Conservation (phyloP, 148 eudicot genomes). For the Euryodendron excelsum region DNA sequence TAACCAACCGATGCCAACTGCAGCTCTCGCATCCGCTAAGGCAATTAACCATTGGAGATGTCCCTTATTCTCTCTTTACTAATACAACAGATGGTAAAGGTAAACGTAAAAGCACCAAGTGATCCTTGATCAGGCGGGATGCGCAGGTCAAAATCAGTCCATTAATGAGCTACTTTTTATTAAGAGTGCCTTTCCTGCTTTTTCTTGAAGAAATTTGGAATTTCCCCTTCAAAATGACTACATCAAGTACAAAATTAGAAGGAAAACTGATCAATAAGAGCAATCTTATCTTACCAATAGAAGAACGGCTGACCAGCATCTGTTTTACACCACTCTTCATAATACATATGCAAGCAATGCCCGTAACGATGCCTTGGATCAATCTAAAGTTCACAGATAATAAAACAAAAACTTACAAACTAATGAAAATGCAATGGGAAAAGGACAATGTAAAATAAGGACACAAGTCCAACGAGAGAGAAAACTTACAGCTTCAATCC, state of each 20-base stretch:
- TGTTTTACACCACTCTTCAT: conserved; percentile 73
- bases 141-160: not conserved
- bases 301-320: conserved; percentile 90
- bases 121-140: conserved; percentile 1
- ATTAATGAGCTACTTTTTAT: not conserved
- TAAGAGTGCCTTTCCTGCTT: not conserved
- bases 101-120: not conserved
- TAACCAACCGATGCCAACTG: no score
- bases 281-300: conserved; percentile 62
- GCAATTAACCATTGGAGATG: not conserved
- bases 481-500: conserved; percentile 90
- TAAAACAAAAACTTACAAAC: not conserved
- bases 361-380: conserved; percentile 99
- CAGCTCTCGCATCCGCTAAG: not conserved
- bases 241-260: not conserved
- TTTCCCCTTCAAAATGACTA: not conserved
- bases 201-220: not conserved
- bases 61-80: not conserved
- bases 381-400: conserved; percentile 43
- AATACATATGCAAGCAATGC: conserved; percentile 76
- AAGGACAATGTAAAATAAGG: not conserved
- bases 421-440: not conserved
- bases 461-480: not conserved
- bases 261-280: not conserved
- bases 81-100: not conserved